Evolutionary conservation across 2,329 filamentous ascomycete genomes (phyloP), one percentile per base, ranked within the genome.

Genomic region (Fusarium hainanense): DNA sequence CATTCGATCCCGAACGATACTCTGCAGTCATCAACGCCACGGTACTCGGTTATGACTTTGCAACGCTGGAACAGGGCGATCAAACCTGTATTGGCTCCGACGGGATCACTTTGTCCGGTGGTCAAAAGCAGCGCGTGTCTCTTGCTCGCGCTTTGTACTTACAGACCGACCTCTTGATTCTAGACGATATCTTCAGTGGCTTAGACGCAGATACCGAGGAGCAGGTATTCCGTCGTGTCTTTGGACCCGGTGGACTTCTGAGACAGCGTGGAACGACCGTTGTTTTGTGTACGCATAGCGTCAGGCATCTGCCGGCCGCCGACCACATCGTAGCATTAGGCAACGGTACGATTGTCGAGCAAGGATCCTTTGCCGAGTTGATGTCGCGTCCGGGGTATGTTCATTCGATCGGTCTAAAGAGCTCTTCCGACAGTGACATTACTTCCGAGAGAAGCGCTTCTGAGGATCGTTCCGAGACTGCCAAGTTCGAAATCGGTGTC

Each of bases 271-370:
- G 76, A 0, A 75, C 76, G 3, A 85, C 84, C 2, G 80, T 81
- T 2, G 61, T 87, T 1, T 71, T 87, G 4, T 75, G 78, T 48
- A 79, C 76, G 0, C 78, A 80, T 51, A 76, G 76, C 0, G 62
- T 79, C 9, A 69, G 75, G 1, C 74, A 77, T 55, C 54, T 82
- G 6, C 75, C 78, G 2, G 69, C 70, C 48, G 82, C 76, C 37
- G 83, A 87, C 47, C 81, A 84, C 41, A 81, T 87, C 13, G 80
- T 87, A 41, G 82, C 80, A 0, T 78, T 88, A 0, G 79, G 78
- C 0, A 21, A 68, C 0, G 84, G 84, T 1, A 77, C 70, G 0
- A 60, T 86, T 5, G 70, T 80, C 4, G 83, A 87, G 42, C 80
- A 86, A 46, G 78, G 78, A 0, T 59, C 55, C 4, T 79, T 78